These are phyloP conservation scores for Ensete glaucum DNA, from an alignment of 176 grass and related monocot genomes.

Conservation along the genomic window DNA sequence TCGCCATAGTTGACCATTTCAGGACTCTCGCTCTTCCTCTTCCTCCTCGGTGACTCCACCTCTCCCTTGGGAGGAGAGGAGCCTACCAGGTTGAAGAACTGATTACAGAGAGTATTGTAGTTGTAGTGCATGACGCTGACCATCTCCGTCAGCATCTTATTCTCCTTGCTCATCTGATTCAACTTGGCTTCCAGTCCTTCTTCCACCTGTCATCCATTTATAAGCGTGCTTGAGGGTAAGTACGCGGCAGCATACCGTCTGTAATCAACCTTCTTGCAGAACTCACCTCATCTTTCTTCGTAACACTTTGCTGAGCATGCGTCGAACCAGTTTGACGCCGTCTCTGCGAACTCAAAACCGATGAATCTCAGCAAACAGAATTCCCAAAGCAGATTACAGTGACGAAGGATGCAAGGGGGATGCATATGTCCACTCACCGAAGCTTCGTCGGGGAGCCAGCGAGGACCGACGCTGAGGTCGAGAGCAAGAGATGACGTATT, in stretches of 20 bases:
- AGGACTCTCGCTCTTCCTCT: conserved; percentile 37
- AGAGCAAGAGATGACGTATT: conserved; percentile 34
- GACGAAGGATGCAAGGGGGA: neutral
- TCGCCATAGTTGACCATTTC: conserved; percentile 13
- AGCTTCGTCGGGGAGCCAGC: neutral
- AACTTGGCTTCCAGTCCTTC: conserved; percentile 34
- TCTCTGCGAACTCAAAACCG: neutral
- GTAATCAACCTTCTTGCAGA: neutral
- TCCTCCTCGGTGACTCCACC: conserved; percentile 13
- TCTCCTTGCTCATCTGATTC: conserved; percentile 56
- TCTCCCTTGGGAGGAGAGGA: neutral
- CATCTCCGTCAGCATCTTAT: conserved; percentile 44
- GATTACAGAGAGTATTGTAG: conserved; percentile 7
- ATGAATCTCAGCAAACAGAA: neutral
- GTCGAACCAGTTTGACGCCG: neutral
- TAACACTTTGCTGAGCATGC: neutral
- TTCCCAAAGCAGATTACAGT: neutral
- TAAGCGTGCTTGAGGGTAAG: neutral
- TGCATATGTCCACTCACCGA: conserved; percentile 2
- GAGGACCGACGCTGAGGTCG: conserved; percentile 52
- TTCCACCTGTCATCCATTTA: conserved; percentile 9
- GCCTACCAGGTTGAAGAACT: neutral
- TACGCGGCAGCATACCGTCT: too few relatives aligned
- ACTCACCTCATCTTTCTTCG: neutral
- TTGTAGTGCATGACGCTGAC: conserved; percentile 24